Conservation (phyloP, 345 rosid species). For the Excoecaria agallocha region DNA sequence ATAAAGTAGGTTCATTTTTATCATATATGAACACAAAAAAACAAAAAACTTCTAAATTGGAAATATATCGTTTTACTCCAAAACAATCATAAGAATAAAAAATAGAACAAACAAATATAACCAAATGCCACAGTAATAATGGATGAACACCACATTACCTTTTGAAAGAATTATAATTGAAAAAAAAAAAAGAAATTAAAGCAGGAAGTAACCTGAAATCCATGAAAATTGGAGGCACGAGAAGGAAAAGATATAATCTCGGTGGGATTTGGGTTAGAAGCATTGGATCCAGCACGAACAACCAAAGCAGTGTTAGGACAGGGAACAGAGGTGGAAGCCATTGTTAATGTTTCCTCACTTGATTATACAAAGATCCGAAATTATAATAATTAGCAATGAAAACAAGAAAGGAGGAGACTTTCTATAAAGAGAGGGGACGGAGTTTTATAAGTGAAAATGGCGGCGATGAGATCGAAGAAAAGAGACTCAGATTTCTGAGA, state of each 20-base stretch:
- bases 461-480: constrained; percentile 38
- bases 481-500: not conserved
- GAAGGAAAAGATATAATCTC: constrained; percentile 31
- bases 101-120: not conserved
- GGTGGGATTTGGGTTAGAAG: constrained; percentile 25
- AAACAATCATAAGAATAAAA: not conserved
- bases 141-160: not conserved
- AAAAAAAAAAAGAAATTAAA: not conserved
- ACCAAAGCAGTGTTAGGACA: constrained; percentile 56
- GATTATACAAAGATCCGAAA: not conserved
- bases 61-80: not conserved
- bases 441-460: constrained; percentile 16
- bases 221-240: constrained; percentile 22
- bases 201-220: constrained; percentile 41
- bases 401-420: not conserved
- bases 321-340: constrained; percentile 65
- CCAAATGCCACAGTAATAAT: not conserved
- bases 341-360: constrained; percentile 8
- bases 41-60: not conserved
- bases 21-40: not conserved
- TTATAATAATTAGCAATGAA: not conserved
- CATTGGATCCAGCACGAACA: constrained; percentile 44
- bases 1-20: not conserved
- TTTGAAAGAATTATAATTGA: not conserved
- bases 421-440: not conserved